Evolutionary conservation across 495 filamentous ascomycete species (phyloP), one percentile per base, ranked within the genome.

Genomic region (Penicillium ucsense): DNA sequence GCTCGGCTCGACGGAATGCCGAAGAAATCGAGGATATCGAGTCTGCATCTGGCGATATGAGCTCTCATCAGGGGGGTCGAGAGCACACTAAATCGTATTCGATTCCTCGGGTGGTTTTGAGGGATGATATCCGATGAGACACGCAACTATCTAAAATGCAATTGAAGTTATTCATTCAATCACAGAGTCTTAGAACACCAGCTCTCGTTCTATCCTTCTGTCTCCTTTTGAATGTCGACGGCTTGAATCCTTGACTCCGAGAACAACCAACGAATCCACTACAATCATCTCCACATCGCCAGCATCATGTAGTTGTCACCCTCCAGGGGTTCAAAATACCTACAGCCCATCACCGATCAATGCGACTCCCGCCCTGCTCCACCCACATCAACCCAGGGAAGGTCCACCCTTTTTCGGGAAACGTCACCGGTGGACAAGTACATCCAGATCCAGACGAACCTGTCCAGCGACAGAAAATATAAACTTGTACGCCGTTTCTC

Each of bases 391-490:
- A 48, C 10, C n/a, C 9, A 42, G 38, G 51, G 51, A 54, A 54
- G 51, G 51, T 54, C 51, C 51, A 54, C 39, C 51, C 51, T 48
- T 32, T 27, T 7, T 27, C 31, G 38, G 33, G 20, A 20, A 20
- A 48, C 39, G 39, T 31, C 39, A 42, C 39, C 46, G 28, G 35
- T 37, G 28, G 20, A 20, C 20, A 20, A 20, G 20, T 2, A 20
- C 20, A 20, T 20, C 20, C 20, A 20, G 20, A 20, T 20, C 20
- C 20, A 20, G 20, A 20, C 20, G 20, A 20, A 20, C 20, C 1
- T 20, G 1, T 20, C 20, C 20, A 20, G 20, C 20, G 20, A 20
- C 20, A 20, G 20, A 20, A 20, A 20, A 2, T 20, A 20, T 20
- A 8, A 31, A 10, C 37, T 9, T 6, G 35, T 31, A 38, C 3